A percentile compares a stretch with the other conserved stretches of the same genome.
These are phyloP conservation scores for Penicillium cinerascens DNA, from an alignment of 495 filamentous ascomycete species.

Conservation along the genomic window DNA sequence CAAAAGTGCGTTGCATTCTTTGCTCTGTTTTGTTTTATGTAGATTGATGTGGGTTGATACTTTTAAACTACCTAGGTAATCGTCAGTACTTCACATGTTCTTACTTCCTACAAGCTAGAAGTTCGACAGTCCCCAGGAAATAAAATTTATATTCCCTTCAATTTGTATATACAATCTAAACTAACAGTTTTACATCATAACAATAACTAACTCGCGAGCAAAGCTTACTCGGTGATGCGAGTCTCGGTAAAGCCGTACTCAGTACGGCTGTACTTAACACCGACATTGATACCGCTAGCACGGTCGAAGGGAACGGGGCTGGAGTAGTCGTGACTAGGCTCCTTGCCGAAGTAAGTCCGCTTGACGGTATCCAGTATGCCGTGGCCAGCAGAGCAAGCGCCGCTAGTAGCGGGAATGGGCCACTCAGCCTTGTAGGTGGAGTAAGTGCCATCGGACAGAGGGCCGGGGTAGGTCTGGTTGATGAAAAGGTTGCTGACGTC, in stretches of 20 bases:
- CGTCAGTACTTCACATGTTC: too few species aligned
- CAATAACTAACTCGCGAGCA: neutral
- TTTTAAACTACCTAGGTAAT: too few species aligned
- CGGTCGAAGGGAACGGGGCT: conserved; percentile 41
- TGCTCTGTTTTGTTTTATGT: too few species aligned
- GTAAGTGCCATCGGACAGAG: conserved; percentile 34
- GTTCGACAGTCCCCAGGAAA: too few species aligned
- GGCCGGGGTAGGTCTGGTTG: conserved; percentile 49
- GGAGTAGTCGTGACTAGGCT: conserved; percentile 42
- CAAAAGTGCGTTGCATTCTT: too few species aligned
- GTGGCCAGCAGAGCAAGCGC: conserved; percentile 43
- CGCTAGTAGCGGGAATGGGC: conserved; percentile 40
- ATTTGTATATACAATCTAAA: neutral
- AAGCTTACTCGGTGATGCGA: neutral
- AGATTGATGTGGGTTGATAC: too few species aligned
- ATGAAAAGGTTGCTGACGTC: conserved; percentile 40
- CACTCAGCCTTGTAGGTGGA: conserved; percentile 35
- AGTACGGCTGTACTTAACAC: conserved; percentile 28
- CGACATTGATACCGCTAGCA: conserved; percentile 29
- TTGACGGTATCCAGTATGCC: conserved; percentile 43
- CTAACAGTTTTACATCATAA: neutral
- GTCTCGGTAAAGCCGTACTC: neutral
- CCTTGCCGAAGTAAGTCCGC: conserved; percentile 31
- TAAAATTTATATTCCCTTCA: neutral
- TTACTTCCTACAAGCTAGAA: too few species aligned